Evolutionary conservation across 1,139 yeast genomes (phyloP).

Genomic region (Protomyces arabidopsidicola): DNA sequence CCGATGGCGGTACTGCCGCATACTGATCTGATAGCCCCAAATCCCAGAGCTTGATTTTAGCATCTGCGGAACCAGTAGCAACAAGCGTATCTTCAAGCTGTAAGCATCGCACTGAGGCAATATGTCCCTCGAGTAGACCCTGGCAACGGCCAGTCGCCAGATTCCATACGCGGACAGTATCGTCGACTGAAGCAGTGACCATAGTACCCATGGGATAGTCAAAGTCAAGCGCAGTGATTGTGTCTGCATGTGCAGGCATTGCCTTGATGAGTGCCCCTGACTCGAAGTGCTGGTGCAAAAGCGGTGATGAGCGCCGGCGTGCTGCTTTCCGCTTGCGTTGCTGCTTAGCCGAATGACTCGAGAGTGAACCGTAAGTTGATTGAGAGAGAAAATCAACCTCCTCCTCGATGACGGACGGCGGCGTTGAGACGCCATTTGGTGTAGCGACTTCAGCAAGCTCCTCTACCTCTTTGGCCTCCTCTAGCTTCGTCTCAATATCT

Average conservation of each 20-base stretch:
- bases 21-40: conserved; percentile 38
- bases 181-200: conserved; percentile 77
- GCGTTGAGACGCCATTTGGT: background rate
- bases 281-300: conserved; percentile 56
- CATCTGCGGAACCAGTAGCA: conserved; percentile 62
- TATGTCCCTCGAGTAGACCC: conserved; percentile 44
- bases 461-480: conserved; percentile 11
- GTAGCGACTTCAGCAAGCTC: conserved; percentile 8
- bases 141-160: conserved; percentile 47
- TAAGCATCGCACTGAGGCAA: conserved; percentile 54
- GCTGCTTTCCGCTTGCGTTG: conserved; percentile 16
- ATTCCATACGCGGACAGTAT: conserved; percentile 84
- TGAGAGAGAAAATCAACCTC: conserved; percentile 14
- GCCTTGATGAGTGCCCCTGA: conserved; percentile 51
- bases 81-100: conserved; percentile 53
- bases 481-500: conserved; percentile 17
- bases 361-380: conserved; percentile 14
- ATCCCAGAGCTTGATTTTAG: conserved; percentile 60
- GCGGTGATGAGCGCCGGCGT: conserved; percentile 52
- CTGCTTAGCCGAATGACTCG: conserved; percentile 12
- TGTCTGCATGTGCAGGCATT: conserved; percentile 49
- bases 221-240: conserved; percentile 56
- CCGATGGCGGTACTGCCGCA: conserved; percentile 4
- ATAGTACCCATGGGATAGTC: conserved; percentile 66
- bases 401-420: conserved; percentile 17